A percentile compares a stretch with the other conserved stretches of the same genome.
phyloP scores from a whole-genome alignment of 768 basidiomycete species.

The Leccinum ochraceum region DNA sequence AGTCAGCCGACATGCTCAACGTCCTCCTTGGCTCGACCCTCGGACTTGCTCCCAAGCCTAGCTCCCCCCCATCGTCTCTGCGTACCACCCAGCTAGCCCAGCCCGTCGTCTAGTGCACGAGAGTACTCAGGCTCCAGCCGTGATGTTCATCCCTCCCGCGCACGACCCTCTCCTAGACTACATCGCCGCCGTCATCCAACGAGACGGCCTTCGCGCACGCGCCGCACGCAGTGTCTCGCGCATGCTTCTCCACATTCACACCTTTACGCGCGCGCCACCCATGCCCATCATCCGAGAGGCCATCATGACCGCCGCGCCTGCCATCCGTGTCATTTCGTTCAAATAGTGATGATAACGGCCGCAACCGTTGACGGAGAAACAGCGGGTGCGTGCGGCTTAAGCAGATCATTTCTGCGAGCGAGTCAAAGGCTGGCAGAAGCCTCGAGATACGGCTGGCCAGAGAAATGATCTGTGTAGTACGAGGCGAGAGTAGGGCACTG shows the following conservation, averaged over 20 bases:
- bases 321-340: slow-evolving; percentile 60
- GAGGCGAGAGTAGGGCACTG: slow-evolving; percentile 60
- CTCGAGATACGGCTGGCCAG: slow-evolving; percentile 63
- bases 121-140: neutral
- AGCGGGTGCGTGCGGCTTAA: slow-evolving; percentile 69
- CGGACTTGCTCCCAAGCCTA: slow-evolving; percentile 15
- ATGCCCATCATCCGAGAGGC: slow-evolving; percentile 79
- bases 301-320: slow-evolving; percentile 66
- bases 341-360: slow-evolving; percentile 62
- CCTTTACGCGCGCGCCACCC: slow-evolving; percentile 74
- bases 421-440: slow-evolving; percentile 54
- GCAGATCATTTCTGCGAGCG: slow-evolving; percentile 69
- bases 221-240: slow-evolving; percentile 56
- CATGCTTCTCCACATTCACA: slow-evolving; percentile 70
- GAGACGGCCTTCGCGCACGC: slow-evolving; percentile 62
- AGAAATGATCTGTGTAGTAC: slow-evolving; percentile 73
- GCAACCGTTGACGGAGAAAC: slow-evolving; percentile 75
- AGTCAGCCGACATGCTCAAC: slow-evolving; percentile 25
- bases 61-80: neutral
- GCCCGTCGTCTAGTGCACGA: neutral
- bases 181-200: slow-evolving; percentile 61
- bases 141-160: slow-evolving; percentile 67
- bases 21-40: slow-evolving; percentile 26
- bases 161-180: slow-evolving; percentile 74
- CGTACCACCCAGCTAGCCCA: neutral